A percentile compares a stretch with the other conserved stretches of the same genome.
Evolutionary conservation across 2,329 filamentous ascomycete genomes (phyloP).

Genomic region (Aspergillus aculeatus): DNA sequence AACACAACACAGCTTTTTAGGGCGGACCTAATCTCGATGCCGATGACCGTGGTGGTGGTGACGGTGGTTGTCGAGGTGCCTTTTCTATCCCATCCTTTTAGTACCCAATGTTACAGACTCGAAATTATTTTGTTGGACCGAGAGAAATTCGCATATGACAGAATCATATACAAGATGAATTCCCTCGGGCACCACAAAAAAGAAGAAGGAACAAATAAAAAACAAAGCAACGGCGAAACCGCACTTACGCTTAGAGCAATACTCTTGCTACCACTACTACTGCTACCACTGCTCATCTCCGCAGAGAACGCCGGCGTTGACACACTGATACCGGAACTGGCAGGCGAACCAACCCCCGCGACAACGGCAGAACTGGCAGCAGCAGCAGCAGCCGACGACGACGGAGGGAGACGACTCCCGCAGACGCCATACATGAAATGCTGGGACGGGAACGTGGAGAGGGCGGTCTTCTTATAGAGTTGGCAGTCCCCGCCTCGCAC

Average conservation of each 20-base stretch:
- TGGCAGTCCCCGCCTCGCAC: background rate
- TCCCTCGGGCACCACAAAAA: too few relatives aligned
- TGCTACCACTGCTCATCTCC: too few relatives aligned
- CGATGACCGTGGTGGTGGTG: background rate
- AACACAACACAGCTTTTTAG: too few relatives aligned
- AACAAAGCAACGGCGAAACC: too few relatives aligned
- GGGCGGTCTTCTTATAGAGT: background rate
- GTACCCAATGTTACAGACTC: background rate
- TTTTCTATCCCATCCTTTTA: background rate
- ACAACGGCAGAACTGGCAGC: background rate
- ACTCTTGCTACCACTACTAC: too few relatives aligned
- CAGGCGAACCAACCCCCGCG: background rate
- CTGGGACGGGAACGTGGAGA: background rate
- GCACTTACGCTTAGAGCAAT: too few relatives aligned
- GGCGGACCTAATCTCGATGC: too few relatives aligned
- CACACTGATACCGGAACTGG: too few relatives aligned
- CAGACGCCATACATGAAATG: background rate
- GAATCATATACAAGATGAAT: too few relatives aligned
- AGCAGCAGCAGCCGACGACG: slow-evolving; percentile 5
- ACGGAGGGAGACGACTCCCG: background rate
- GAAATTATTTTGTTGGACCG: background rate
- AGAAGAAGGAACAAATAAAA: too few relatives aligned
- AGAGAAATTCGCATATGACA: background rate
- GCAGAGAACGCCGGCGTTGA: too few relatives aligned
- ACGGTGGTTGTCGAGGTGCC: background rate